Conservation (phyloP, 805 yeast species). For the Ascoidea rubescens region DNA sequence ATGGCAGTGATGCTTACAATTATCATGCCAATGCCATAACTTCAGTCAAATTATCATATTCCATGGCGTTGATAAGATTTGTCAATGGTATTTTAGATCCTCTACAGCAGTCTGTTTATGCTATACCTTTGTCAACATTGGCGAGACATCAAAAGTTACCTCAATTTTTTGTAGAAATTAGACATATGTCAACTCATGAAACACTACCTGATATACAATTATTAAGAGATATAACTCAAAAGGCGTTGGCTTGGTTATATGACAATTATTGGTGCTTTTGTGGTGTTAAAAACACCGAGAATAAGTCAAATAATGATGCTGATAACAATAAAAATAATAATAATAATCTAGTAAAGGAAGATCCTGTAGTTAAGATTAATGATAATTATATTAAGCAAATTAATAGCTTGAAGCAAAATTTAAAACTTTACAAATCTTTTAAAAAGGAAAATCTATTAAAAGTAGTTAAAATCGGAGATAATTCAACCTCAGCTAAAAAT, state of each 20-base stretch:
- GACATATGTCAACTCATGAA: conserved; percentile 91
- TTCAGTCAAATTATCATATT: conserved; percentile 37
- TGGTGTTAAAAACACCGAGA: conserved; percentile 4
- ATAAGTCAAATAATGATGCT: conserved; percentile 2
- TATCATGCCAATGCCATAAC: conserved; percentile 16
- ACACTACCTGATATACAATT: conserved; percentile 55
- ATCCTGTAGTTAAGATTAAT: conserved; percentile 7
- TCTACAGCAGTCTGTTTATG: conserved; percentile 62
- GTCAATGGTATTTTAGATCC: conserved; percentile 90
- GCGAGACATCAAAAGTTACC: conserved; percentile 65
- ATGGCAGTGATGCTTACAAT: conserved; percentile 12
- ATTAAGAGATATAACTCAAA: conserved; percentile 41
- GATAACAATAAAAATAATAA: conserved; percentile 7
- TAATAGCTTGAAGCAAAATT: conserved; percentile 18
- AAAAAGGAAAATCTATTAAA: conserved; percentile 29
- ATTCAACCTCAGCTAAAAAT: conserved; percentile 25
- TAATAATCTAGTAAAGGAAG: conserved; percentile 14
- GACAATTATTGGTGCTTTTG: conserved; percentile 52
- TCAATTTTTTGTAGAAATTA: conserved; percentile 68
- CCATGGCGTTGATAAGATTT: conserved; percentile 69
- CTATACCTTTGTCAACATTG: conserved; percentile 62
- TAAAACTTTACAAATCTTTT: conserved; percentile 35
- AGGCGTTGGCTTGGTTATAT: conserved; percentile 67
- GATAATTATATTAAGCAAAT: neutral
- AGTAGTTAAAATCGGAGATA: conserved; percentile 28